These are phyloP conservation scores for Euphorbia tirucalli DNA, from an alignment of 345 rosid genomes.

Conservation along the genomic window DNA sequence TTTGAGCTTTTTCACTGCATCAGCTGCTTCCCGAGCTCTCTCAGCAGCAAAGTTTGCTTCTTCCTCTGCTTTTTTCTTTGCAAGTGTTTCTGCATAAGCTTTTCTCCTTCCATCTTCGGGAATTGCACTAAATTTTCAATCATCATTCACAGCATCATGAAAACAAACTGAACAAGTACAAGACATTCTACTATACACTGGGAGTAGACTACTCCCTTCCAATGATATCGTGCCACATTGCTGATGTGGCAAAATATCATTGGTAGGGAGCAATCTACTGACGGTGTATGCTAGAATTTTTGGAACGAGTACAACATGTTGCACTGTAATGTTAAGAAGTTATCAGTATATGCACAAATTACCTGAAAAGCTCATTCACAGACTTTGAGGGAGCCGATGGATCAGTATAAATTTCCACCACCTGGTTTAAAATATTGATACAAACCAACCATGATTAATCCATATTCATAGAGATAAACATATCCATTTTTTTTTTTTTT, in stretches of 20 bases:
- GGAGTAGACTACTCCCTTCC: too few relatives aligned
- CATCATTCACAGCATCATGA: not conserved
- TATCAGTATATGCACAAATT: too few relatives aligned
- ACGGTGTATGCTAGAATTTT: too few relatives aligned
- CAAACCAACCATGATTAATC: not conserved
- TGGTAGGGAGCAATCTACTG: too few relatives aligned
- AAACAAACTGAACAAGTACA: not conserved
- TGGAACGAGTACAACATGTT: too few relatives aligned
- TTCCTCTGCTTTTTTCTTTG: conserved; percentile 65
- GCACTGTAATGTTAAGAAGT: not conserved
- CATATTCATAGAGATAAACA: not conserved
- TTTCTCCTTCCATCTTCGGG: conserved; percentile 89
- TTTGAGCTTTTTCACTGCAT: conserved; percentile 48
- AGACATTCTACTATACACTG: too few relatives aligned
- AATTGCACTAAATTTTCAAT: conserved; percentile 48
- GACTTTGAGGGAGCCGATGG: conserved; percentile 74
- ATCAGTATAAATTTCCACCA: conserved; percentile 70
- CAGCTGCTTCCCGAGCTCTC: conserved; percentile 57
- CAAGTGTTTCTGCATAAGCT: conserved; percentile 58
- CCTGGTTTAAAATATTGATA: conserved; percentile 38
- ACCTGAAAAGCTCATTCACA: conserved; percentile 84
- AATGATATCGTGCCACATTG: too few relatives aligned
- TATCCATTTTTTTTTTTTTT: too few relatives aligned
- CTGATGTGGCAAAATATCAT: too few relatives aligned
- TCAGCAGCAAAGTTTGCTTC: conserved; percentile 54